Evolutionary conservation across 768 basidiomycete genomes (phyloP), one percentile per base, ranked within the genome.

Genomic region (Serendipita sp.): DNA sequence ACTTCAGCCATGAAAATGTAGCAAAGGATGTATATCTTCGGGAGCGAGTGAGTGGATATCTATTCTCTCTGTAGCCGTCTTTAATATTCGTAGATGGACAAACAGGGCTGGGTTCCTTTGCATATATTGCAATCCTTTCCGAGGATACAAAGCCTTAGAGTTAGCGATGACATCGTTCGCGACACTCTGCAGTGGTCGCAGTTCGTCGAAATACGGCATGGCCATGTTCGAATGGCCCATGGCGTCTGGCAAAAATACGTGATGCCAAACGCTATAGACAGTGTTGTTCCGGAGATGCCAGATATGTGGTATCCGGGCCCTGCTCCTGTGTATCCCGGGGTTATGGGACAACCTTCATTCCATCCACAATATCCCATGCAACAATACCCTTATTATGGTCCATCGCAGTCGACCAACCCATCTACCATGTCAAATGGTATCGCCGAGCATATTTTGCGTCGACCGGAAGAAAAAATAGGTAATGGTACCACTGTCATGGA

Each of bases 1-100:
- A 95, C 76, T 78, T 97, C 69, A 90, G 91, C 69, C 78, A 86
- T 65, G 85, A 96, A 72, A 96, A 95, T 72, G 79, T 97, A 76
- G 87, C 82, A n/a, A 83, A 85, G 71, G 93, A 97, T 73, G 80
- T 88, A 68, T 95, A 81, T 75, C 77, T 97, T 41, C 80, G 91
- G 63, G 80, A 85, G 74, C 78, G 83, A 76, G 91, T 89, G 69
- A 71, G 85, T 78, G 15, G 56, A 56, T 38, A 32, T 10, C 13
- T 10, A 38, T 41, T 62, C 7, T 2, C 23, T 36, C 16, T 38
- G 52, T 30, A 36, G 10, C 1, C 36, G 15, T 47, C 18, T 48
- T 18, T 8, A 16, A 45, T 35, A 62, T 1, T 32, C 18, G 18
- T 32, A 64, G 28, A 63, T 38, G 35, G 65, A 64, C 16, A 18